A percentile compares a stretch with the other conserved stretches of the same genome.
Evolutionary conservation across 306 rosid species (phyloP).

Genomic region (Cucumis cinereus): DNA sequence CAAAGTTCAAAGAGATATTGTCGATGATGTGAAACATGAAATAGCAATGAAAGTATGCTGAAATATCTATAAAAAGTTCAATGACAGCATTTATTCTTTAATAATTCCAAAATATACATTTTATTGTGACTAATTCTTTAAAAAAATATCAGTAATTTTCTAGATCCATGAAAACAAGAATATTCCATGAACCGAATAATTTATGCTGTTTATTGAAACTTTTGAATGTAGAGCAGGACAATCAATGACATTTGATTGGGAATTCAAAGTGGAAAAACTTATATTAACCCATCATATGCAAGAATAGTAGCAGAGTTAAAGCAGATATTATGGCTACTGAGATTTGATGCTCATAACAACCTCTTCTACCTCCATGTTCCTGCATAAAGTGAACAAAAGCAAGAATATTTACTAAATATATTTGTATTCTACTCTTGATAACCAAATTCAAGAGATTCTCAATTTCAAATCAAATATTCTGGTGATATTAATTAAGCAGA

Average conservation of each 20-base stretch:
- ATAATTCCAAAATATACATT: neutral
- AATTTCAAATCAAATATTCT: neutral
- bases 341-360: slow-evolving; percentile 27
- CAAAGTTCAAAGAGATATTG: no score
- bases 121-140: neutral
- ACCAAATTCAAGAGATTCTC: neutral
- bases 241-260: neutral
- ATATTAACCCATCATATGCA: slow-evolving; percentile 19
- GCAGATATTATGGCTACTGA: slow-evolving; percentile 28
- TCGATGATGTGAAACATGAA: neutral
- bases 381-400: slow-evolving; percentile 27
- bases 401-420: slow-evolving; percentile 5
- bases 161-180: neutral
- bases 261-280: neutral
- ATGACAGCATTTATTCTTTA: neutral
- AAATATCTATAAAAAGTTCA: neutral
- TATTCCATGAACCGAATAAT: neutral
- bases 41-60: neutral
- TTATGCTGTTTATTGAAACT: neutral
- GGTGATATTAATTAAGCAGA: neutral
- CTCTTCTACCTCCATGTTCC: slow-evolving; percentile 32
- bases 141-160: neutral
- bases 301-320: slow-evolving; percentile 32
- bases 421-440: neutral
- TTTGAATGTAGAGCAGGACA: neutral